phyloP scores from a whole-genome alignment of 495 filamentous ascomycete species.

The Darksidea phi region DNA sequence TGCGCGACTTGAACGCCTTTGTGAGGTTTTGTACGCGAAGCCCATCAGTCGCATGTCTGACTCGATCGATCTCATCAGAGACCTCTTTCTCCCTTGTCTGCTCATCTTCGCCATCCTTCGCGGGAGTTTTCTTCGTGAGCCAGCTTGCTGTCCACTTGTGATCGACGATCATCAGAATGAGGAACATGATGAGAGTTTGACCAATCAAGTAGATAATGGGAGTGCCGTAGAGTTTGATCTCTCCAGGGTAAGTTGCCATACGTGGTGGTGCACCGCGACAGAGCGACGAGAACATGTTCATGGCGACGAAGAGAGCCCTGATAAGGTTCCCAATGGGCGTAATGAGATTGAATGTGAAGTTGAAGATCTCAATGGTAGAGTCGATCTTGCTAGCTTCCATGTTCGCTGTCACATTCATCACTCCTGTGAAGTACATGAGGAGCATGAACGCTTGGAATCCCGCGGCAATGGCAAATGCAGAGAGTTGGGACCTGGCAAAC shows the following conservation, averaged over 20 bases:
- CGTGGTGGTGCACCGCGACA: conserved; percentile 57
- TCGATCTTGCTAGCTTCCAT: conserved; percentile 61
- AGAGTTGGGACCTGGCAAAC: conserved; percentile 64
- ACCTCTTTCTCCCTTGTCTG: conserved; percentile 51
- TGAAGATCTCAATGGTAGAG: conserved; percentile 56
- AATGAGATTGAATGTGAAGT: conserved; percentile 66
- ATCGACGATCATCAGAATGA: conserved; percentile 69
- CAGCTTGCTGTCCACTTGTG: conserved; percentile 57
- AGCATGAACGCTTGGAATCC: conserved; percentile 71
- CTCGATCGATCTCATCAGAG: conserved; percentile 41
- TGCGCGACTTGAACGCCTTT: conserved; percentile 37
- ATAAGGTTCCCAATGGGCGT: conserved; percentile 68
- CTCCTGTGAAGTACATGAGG: conserved; percentile 73
- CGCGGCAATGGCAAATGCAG: conserved; percentile 72
- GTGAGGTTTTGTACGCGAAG: conserved; percentile 57
- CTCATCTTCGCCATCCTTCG: conserved; percentile 50
- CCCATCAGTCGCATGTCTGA: conserved; percentile 57
- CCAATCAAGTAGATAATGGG: conserved; percentile 74
- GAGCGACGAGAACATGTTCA: conserved; percentile 74
- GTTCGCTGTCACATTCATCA: conserved; percentile 68
- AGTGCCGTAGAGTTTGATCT: conserved; percentile 69
- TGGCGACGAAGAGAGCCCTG: conserved; percentile 66
- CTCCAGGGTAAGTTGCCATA: conserved; percentile 66
- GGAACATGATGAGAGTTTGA: conserved; percentile 66
- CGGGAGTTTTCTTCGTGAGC: conserved; percentile 41